These are phyloP conservation scores for Globisporangium cederbergense DNA, from an alignment of 352 stramenopile species.

Conservation along the genomic window DNA sequence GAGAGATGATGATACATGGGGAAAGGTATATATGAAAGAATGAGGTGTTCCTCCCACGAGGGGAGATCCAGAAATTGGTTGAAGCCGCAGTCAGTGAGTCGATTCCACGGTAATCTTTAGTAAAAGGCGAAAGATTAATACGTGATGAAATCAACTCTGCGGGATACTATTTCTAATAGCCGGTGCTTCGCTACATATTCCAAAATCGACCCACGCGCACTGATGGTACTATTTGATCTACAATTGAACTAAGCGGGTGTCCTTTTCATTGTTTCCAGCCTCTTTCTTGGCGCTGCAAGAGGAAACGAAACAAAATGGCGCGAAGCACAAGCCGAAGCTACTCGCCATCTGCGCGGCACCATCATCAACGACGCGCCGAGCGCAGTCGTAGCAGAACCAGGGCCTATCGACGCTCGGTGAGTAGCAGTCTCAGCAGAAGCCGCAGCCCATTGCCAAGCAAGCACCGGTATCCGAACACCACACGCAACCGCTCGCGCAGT, in stretches of 20 bases:
- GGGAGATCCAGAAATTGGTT: constrained; percentile 60
- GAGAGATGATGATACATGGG: no score
- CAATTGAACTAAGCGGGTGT: not conserved
- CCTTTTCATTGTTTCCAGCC: not conserved
- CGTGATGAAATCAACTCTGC: constrained; percentile 74
- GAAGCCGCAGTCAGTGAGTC: constrained; percentile 74
- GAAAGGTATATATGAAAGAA: no score
- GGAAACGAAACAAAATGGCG: constrained; percentile 3
- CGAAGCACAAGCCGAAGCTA: constrained; percentile 8
- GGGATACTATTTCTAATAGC: not conserved
- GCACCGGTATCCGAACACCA: not conserved
- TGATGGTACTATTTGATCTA: not conserved
- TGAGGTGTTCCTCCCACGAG: constrained; percentile 11
- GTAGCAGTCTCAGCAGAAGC: not conserved
- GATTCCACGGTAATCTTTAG: constrained; percentile 92
- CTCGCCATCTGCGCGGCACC: not conserved
- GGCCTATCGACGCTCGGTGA: not conserved
- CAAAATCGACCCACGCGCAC: not conserved
- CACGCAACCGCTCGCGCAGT: not conserved
- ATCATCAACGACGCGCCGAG: not conserved
- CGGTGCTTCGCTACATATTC: not conserved
- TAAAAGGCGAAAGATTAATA: constrained; percentile 93
- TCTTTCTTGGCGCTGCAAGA: not conserved
- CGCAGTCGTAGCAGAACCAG: not conserved
- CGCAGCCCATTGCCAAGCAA: not conserved